Evolutionary conservation across 2,329 filamentous ascomycete genomes (phyloP).

Genomic region (Colletotrichum tofieldiae): DNA sequence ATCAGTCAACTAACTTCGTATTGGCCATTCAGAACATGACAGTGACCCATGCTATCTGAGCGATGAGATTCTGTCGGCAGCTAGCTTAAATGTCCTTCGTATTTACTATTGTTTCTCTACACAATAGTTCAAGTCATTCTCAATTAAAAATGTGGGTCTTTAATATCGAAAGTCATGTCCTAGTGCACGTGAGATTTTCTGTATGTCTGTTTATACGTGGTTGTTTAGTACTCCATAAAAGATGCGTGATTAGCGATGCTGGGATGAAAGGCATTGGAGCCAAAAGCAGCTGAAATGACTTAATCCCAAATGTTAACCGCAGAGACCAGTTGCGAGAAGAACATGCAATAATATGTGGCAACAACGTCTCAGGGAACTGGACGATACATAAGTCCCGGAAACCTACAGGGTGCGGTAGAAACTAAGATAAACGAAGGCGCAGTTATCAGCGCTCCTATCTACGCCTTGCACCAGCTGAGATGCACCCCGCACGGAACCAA

Average conservation of each 20-base stretch:
- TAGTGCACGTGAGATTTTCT: neutral
- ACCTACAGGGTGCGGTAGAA: neutral
- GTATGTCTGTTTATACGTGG: neutral
- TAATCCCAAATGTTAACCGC: neutral
- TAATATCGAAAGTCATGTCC: no score
- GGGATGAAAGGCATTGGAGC: neutral
- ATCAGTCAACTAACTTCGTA: no score
- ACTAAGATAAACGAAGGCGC: neutral
- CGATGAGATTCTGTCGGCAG: no score
- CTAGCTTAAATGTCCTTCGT: no score
- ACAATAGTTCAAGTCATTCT: no score
- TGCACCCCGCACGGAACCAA: conserved; percentile 34
- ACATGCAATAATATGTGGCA: neutral
- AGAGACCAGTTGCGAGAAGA: neutral
- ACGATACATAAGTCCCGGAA: neutral
- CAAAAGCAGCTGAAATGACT: neutral
- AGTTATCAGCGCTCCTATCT: neutral
- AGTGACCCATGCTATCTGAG: no score
- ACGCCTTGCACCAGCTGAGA: neutral
- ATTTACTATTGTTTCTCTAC: no score
- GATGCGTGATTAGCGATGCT: no score
- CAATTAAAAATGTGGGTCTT: no score
- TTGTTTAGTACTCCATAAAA: neutral
- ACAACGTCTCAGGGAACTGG: neutral
- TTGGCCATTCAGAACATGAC: no score